A percentile compares a stretch with the other conserved stretches of the same genome.
Conservation (phyloP, 257 asterid species). For the Solanum piurae region DNA sequence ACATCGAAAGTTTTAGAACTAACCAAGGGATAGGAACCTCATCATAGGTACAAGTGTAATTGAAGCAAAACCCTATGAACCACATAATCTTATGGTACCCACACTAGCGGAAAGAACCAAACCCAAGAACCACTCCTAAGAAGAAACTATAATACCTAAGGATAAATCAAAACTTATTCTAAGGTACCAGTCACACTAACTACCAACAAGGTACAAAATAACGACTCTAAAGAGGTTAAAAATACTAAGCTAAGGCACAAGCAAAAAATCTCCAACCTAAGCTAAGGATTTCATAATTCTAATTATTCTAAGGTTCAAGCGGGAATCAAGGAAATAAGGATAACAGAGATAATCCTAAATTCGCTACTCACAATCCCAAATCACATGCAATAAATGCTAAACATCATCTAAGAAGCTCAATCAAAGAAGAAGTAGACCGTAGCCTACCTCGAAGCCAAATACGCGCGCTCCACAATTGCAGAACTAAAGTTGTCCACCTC, state of each 20-base stretch:
- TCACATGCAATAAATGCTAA: no score
- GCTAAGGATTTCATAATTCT: neutral
- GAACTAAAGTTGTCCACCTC: neutral
- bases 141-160: neutral
- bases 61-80: neutral
- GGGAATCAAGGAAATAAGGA: neutral
- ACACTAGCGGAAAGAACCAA: neutral
- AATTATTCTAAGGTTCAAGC: neutral
- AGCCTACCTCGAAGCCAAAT: neutral
- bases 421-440: neutral
- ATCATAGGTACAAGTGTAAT: neutral
- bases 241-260: neutral
- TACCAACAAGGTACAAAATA: neutral
- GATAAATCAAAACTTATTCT: neutral
- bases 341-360: neutral
- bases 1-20: neutral
- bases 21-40: neutral
- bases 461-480: accelerated
- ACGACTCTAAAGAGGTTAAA: neutral
- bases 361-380: neutral
- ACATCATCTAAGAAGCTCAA: no score
- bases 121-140: neutral
- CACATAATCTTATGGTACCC: neutral
- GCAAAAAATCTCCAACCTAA: neutral
- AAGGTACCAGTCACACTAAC: neutral